Evolutionary conservation across 2,329 filamentous ascomycete genomes (phyloP).

Genomic region (Trichoderma guizhouense): DNA sequence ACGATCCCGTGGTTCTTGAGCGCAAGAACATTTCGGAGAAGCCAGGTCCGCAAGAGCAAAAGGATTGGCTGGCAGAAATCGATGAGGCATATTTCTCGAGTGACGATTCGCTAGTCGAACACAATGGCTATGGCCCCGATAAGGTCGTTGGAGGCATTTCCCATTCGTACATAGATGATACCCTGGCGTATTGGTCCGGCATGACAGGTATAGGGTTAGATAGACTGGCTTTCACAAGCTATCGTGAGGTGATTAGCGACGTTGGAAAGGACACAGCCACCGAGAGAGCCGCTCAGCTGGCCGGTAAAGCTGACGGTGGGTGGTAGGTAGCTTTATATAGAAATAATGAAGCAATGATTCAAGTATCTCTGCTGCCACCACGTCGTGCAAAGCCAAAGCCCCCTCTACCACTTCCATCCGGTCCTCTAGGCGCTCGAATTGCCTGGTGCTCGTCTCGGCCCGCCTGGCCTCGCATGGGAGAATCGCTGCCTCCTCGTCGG

Average conservation of each 20-base stretch:
- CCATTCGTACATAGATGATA: slow-evolving; percentile 60
- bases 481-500: slow-evolving; percentile 12
- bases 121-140: slow-evolving; percentile 22
- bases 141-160: slow-evolving; percentile 62
- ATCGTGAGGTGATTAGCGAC: slow-evolving; percentile 89
- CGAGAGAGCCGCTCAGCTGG: slow-evolving; percentile 81
- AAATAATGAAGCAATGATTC: slow-evolving; percentile 20
- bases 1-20: slow-evolving; percentile 64
- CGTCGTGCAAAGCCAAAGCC: slow-evolving; percentile 73
- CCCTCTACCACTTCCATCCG: slow-evolving; percentile 70
- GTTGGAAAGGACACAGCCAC: slow-evolving; percentile 74
- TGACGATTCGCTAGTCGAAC: slow-evolving; percentile 49
- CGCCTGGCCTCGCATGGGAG: slow-evolving; percentile 36
- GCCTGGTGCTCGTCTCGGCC: slow-evolving; percentile 65
- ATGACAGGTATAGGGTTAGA: slow-evolving; percentile 68
- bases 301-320: slow-evolving; percentile 86
- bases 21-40: slow-evolving; percentile 49
- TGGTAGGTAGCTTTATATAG: slow-evolving; percentile 58
- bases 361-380: slow-evolving; percentile 52
- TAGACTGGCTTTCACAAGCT: slow-evolving; percentile 79
- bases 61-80: slow-evolving; percentile 75
- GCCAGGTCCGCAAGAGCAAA: slow-evolving; percentile 74
- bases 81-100: slow-evolving; percentile 89
- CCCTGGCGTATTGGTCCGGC: slow-evolving; percentile 72
- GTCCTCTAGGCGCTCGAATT: slow-evolving; percentile 71